These are phyloP conservation scores for Populus hybrid DNA, from an alignment of 441 rosid species.

Conservation along the genomic window DNA sequence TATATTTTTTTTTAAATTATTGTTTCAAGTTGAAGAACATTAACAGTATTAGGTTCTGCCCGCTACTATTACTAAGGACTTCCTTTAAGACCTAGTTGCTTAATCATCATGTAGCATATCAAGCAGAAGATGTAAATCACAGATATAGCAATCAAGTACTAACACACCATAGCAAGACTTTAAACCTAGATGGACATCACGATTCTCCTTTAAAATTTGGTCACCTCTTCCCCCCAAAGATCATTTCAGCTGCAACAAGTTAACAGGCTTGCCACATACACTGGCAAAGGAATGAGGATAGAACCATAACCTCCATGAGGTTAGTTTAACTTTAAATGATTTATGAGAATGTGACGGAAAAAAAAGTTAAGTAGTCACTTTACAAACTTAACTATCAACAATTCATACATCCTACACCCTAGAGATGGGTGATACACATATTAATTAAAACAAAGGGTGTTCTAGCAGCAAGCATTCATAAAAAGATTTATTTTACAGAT, in stretches of 20 bases:
- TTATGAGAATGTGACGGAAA: background rate
- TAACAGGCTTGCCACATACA: background rate
- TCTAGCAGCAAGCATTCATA: background rate
- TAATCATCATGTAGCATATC: background rate
- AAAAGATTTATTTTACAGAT: background rate
- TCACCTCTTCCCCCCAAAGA: conserved; percentile 6
- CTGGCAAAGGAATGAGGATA: background rate
- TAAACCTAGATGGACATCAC: conserved; percentile 1
- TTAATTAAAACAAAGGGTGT: background rate
- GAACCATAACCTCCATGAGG: no score
- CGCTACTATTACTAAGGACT: background rate
- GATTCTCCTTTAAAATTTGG: background rate
- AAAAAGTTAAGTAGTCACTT: background rate
- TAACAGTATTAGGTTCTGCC: background rate
- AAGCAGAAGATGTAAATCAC: background rate
- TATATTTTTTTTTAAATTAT: no score
- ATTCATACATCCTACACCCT: background rate
- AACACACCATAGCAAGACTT: background rate
- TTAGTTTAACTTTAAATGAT: background rate
- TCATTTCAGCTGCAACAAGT: background rate
- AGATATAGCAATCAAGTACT: background rate
- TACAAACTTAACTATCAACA: background rate
- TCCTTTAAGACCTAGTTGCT: background rate
- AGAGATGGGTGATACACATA: background rate
- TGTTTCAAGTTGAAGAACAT: no score